Evolutionary conservation across 352 stramenopile species (phyloP).

Genomic region (Thraustochytrium sp.): DNA sequence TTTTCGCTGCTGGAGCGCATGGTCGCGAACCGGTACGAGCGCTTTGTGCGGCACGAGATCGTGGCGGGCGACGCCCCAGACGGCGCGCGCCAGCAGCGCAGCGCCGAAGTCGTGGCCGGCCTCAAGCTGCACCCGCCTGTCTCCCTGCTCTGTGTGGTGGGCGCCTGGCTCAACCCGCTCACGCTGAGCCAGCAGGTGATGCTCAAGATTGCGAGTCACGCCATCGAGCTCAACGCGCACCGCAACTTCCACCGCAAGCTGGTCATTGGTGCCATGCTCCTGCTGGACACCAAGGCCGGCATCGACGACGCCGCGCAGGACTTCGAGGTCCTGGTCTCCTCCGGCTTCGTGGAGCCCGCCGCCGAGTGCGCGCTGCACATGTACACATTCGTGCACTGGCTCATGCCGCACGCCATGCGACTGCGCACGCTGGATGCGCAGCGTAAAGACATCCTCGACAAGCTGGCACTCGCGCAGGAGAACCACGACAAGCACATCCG

Average conservation of each 20-base stretch:
- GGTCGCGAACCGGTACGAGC: neutral
- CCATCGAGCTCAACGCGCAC: neutral
- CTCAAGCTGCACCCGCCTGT: neutral
- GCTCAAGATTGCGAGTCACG: neutral
- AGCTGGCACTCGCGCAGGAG: neutral
- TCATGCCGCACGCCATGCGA: neutral
- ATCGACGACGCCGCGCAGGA: neutral
- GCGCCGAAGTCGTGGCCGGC: neutral
- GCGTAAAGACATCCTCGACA: neutral
- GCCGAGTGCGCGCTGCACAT: neutral
- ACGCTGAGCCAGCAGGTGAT: neutral
- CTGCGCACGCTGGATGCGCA: neutral
- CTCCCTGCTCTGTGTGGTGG: neutral
- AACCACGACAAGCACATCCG: neutral
- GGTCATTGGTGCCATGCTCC: neutral
- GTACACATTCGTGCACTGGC: conserved; percentile 7
- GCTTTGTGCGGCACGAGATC: neutral
- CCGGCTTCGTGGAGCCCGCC: neutral
- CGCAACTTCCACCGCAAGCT: neutral
- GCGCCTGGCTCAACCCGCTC: neutral
- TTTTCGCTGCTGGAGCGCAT: neutral
- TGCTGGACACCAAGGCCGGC: neutral
- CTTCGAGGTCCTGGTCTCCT: neutral
- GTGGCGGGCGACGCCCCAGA: neutral
- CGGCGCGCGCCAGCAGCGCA: neutral